phyloP scores from a whole-genome alignment of 1,284 basidiomycete species.

The Boletus semigastroideus region DNA sequence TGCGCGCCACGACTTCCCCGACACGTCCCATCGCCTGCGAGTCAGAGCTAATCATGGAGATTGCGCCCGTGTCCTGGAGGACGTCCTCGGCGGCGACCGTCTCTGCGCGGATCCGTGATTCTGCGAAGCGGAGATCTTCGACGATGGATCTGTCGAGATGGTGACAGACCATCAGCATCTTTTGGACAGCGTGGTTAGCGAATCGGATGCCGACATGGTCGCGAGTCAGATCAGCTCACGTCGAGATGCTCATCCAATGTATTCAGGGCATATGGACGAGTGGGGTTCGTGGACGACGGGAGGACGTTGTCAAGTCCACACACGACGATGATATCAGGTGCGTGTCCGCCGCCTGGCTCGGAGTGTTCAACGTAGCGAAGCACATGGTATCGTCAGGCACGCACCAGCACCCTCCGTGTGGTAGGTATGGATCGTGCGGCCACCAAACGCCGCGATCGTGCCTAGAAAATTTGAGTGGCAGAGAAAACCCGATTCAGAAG shows the following conservation, averaged over 20 bases:
- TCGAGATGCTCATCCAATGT: conserved; percentile 98
- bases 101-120: conserved; percentile 95
- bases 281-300: conserved; percentile 98
- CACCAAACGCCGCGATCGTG: conserved; percentile 89
- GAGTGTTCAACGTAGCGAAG: neutral
- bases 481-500: neutral
- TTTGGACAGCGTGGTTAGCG: conserved; percentile 1
- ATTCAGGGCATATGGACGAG: conserved; percentile 88
- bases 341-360: conserved; percentile 85
- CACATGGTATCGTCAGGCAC: conserved; percentile 17
- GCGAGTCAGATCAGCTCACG: conserved; percentile 55
- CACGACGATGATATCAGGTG: conserved; percentile 97
- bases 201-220: neutral
- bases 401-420: conserved; percentile 91
- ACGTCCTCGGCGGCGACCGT: conserved; percentile 98
- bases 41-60: conserved; percentile 95
- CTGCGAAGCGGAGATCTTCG: conserved; percentile 96
- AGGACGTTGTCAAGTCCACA: conserved; percentile 89
- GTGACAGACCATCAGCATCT: conserved; percentile 99
- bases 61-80: conserved; percentile 91
- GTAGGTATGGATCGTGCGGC: conserved; percentile 96
- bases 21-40: conserved; percentile 98
- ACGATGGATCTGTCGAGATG: conserved; percentile 87
- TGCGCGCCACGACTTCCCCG: conserved; percentile 90
- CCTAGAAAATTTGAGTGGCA: conserved; percentile 41